A percentile compares a stretch with the other conserved stretches of the same genome.
These are phyloP conservation scores for Amylostereum areolatum DNA, from an alignment of 1,284 basidiomycete genomes.

Conservation along the genomic window DNA sequence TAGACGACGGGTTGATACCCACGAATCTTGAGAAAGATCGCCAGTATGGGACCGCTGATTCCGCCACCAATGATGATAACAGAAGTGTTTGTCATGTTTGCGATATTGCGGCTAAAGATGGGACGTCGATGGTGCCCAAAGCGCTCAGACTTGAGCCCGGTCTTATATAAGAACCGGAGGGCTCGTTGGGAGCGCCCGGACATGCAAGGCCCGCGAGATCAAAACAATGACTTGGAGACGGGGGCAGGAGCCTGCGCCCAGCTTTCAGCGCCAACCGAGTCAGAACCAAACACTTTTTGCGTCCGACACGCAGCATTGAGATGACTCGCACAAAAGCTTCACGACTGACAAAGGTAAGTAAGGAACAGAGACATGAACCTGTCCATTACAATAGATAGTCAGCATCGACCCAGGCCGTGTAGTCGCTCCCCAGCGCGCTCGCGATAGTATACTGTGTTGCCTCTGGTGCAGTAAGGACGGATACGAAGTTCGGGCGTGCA, in stretches of 20 bases:
- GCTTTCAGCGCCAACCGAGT: no score
- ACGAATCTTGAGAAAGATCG: constrained; percentile 33
- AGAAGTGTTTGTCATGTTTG: constrained; percentile 15
- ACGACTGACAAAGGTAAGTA: no score
- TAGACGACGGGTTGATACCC: constrained; percentile 38
- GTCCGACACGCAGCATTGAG: no score
- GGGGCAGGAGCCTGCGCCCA: no score
- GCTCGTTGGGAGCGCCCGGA: no score
- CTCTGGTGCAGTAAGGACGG: constrained; percentile 26
- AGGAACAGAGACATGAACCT: no score
- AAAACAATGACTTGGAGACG: no score
- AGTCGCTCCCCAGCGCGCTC: constrained; percentile 38
- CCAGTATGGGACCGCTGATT: constrained; percentile 42
- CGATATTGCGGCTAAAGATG: neutral
- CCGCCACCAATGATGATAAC: constrained; percentile 38
- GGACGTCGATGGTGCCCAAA: neutral
- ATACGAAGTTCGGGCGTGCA: constrained; percentile 34
- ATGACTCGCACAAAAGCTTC: no score
- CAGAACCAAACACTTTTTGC: no score
- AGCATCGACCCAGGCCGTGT: constrained; percentile 37
- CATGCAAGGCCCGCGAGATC: no score
- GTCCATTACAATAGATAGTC: constrained; percentile 27
- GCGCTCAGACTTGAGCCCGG: no score
- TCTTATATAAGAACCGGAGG: no score
- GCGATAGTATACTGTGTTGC: constrained; percentile 34